phyloP scores from a whole-genome alignment of 352 stramenopile species.

The Vaucheria bursata region DNA sequence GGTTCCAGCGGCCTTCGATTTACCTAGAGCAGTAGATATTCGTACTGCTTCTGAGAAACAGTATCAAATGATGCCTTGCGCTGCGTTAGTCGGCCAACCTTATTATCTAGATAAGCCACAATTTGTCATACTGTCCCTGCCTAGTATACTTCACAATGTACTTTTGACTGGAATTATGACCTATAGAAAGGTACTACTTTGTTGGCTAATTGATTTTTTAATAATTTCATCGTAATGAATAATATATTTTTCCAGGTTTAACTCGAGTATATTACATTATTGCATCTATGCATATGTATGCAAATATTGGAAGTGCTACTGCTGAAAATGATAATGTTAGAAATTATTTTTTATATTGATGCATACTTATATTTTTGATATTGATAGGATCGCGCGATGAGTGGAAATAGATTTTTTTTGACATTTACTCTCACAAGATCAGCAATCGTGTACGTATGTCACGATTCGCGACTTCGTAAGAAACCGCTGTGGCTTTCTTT shows the following conservation, averaged over 20 bases:
- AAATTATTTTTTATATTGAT: too few relatives aligned
- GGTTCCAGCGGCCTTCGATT: conserved; percentile 21
- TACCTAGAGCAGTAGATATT: conserved; percentile 19
- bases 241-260: too few relatives aligned
- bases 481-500: conserved; percentile 35
- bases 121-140: conserved; percentile 24
- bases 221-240: too few relatives aligned
- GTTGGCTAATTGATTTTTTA: too few relatives aligned
- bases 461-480: conserved; percentile 21
- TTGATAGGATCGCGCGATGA: conserved; percentile 12
- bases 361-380: too few relatives aligned
- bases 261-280: too few relatives aligned
- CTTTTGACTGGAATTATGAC: conserved; percentile 36
- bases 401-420: conserved; percentile 22
- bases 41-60: conserved; percentile 16
- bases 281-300: too few relatives aligned
- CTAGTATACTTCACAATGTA: background rate
- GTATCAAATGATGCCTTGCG: conserved; percentile 28
- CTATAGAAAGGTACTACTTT: conserved; percentile 17
- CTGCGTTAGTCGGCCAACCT: conserved; percentile 19
- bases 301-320: too few relatives aligned
- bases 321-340: too few relatives aligned
- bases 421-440: conserved; percentile 27
- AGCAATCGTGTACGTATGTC: conserved; percentile 38
- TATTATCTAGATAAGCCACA: conserved; percentile 36